phyloP scores from a whole-genome alignment of 495 filamentous ascomycete genomes.

The Recurvomyces mirabilis region DNA sequence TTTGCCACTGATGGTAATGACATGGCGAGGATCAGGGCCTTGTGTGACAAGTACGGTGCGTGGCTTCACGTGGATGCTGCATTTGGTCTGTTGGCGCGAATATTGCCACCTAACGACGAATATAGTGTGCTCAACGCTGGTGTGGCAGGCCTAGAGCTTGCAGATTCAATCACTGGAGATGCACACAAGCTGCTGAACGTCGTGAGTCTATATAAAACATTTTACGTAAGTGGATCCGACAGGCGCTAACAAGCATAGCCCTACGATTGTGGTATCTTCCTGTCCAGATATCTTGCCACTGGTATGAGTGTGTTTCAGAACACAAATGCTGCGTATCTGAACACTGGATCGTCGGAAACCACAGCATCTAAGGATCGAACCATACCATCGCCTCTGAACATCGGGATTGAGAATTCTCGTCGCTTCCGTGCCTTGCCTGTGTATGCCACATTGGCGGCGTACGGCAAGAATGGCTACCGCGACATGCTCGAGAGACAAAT shows the following conservation, averaged over 20 bases:
- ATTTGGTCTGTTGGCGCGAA: constrained; percentile 73
- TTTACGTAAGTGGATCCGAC: not conserved
- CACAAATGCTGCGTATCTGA: constrained; percentile 74
- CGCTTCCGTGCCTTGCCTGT: constrained; percentile 83
- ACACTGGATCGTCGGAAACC: constrained; percentile 25
- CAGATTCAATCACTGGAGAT: constrained; percentile 78
- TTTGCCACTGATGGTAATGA: constrained; percentile 59
- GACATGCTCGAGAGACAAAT: constrained; percentile 65
- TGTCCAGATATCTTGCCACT: constrained; percentile 50
- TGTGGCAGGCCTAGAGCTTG: constrained; percentile 62
- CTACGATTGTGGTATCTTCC: constrained; percentile 88
- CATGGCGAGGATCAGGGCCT: constrained; percentile 48
- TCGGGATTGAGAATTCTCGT: constrained; percentile 83
- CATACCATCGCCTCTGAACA: constrained; percentile 75
- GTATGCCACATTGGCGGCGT: constrained; percentile 67
- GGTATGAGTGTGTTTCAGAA: constrained; percentile 63
- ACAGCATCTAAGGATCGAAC: constrained; percentile 12
- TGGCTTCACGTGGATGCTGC: constrained; percentile 93
- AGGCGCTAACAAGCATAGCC: constrained; percentile 40
- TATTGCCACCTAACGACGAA: constrained; percentile 39
- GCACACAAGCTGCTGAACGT: constrained; percentile 91
- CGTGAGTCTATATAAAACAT: constrained; percentile 30
- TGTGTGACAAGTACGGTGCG: constrained; percentile 64
- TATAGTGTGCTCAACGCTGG: constrained; percentile 45
- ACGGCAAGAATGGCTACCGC: constrained; percentile 59